Conservation (phyloP, 345 rosid genomes). For the Hirschfeldia incana region DNA sequence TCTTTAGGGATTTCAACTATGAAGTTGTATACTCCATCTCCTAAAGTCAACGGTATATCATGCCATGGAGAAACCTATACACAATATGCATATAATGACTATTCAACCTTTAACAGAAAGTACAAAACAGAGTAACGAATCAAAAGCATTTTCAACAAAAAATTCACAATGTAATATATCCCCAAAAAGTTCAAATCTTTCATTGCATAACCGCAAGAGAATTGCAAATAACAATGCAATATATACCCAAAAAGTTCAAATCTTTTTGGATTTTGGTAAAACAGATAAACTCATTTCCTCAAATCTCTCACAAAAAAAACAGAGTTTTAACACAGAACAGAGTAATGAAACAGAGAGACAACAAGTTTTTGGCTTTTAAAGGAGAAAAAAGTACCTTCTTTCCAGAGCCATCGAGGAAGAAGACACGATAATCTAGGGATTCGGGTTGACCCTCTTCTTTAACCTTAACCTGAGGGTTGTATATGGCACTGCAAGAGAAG, state of each 20-base stretch:
- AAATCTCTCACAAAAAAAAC: not conserved
- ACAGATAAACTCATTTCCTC: not conserved
- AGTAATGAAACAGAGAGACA: slow-evolving; percentile 15
- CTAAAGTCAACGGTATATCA: slow-evolving; percentile 79
- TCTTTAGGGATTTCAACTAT: slow-evolving; percentile 91
- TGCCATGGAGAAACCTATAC: slow-evolving; percentile 94
- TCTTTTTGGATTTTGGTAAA: not conserved
- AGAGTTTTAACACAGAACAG: slow-evolving; percentile 9
- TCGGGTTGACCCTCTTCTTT: slow-evolving; percentile 77
- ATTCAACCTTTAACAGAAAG: not conserved
- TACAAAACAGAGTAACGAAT: not conserved
- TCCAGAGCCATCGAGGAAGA: slow-evolving; percentile 65
- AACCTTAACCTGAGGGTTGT: slow-evolving; percentile 61
- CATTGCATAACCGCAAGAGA: not conserved
- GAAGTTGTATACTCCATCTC: slow-evolving; percentile 80
- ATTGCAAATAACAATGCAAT: not conserved
- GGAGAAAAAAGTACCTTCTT: slow-evolving; percentile 55
- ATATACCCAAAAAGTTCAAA: not conserved
- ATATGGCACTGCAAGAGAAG: slow-evolving; percentile 59
- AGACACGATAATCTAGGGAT: slow-evolving; percentile 80
- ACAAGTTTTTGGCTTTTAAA: not conserved
- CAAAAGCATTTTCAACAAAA: not conserved
- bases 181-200: not conserved
- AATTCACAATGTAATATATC: not conserved
- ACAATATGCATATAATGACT: not conserved